phyloP scores from a whole-genome alignment of 768 basidiomycete species.

The Lyophyllum shimeji region DNA sequence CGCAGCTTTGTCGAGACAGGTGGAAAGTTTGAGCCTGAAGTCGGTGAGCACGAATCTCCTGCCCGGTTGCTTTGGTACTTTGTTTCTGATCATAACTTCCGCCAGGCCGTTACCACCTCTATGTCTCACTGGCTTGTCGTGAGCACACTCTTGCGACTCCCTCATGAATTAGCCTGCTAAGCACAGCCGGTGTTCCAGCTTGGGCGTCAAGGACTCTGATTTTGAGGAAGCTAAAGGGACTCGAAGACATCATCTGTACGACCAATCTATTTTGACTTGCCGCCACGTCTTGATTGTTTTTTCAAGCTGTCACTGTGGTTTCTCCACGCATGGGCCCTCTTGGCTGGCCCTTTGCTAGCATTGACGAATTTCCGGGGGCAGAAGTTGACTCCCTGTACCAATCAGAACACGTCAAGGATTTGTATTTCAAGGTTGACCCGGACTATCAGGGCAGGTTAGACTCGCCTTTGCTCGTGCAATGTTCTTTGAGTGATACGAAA shows the following conservation, averaged over 20 bases:
- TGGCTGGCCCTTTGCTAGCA: slow-evolving; percentile 88
- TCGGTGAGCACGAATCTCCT: slow-evolving; percentile 42
- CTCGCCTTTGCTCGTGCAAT: neutral
- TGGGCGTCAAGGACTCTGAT: slow-evolving; percentile 94
- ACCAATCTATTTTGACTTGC: slow-evolving; percentile 1
- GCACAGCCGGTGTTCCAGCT: slow-evolving; percentile 32
- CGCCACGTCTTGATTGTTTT: neutral
- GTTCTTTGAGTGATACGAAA: neutral
- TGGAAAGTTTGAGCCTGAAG: slow-evolving; percentile 58
- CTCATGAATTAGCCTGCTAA: neutral
- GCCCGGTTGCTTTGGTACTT: neutral
- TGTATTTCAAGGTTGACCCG: slow-evolving; percentile 77
- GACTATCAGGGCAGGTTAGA: slow-evolving; percentile 66
- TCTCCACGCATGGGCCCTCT: slow-evolving; percentile 80
- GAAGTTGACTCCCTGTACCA: slow-evolving; percentile 70
- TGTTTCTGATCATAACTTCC: neutral
- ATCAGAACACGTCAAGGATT: slow-evolving; percentile 72
- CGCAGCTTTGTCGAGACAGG: slow-evolving; percentile 50
- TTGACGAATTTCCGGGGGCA: slow-evolving; percentile 66
- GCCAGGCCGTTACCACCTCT: slow-evolving; percentile 86
- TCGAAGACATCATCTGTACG: slow-evolving; percentile 81
- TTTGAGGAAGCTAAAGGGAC: slow-evolving; percentile 84
- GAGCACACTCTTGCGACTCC: slow-evolving; percentile 23
- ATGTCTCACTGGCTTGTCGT: slow-evolving; percentile 87
- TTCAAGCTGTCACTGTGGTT: slow-evolving; percentile 70